Percentiles rank a stretch among this genome's conserved stretches.
phyloP scores from a whole-genome alignment of 352 stramenopile species.

The Blastocystis sp. region DNA sequence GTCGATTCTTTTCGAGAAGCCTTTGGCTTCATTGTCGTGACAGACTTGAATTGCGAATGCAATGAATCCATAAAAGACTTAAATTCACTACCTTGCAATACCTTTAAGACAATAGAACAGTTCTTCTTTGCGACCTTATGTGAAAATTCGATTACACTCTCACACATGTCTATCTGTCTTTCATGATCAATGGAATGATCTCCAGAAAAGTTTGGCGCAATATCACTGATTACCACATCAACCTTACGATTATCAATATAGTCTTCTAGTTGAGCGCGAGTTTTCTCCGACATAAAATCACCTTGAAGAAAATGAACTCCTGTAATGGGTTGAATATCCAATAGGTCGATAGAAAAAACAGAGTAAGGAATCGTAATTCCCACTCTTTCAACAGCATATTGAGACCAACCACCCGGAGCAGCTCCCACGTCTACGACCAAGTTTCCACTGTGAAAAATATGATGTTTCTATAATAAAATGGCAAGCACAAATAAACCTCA shows the following conservation, averaged over 20 bases:
- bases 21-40: slow-evolving; percentile 24
- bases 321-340: not conserved
- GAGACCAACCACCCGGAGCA: slow-evolving; percentile 23
- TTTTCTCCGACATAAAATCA: not conserved
- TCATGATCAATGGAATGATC: slow-evolving; percentile 27
- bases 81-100: slow-evolving; percentile 11
- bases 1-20: not conserved
- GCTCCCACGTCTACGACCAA: not conserved
- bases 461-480: not conserved
- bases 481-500: not conserved
- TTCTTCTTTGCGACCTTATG: not conserved
- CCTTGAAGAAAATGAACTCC: slow-evolving; percentile 18
- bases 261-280: not conserved
- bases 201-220: slow-evolving; percentile 45
- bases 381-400: slow-evolving; percentile 5
- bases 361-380: not conserved
- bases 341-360: slow-evolving; percentile 28
- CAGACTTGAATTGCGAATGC: not conserved
- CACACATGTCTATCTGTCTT: slow-evolving; percentile 16
- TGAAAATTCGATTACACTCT: not conserved
- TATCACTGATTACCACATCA: slow-evolving; percentile 4
- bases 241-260: not conserved
- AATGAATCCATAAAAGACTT: not conserved
- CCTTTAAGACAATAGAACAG: slow-evolving; percentile 7
- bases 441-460: not conserved